Evolutionary conservation across 2,329 filamentous ascomycete genomes (phyloP).

Genomic region (Stachybotrys elegans): DNA sequence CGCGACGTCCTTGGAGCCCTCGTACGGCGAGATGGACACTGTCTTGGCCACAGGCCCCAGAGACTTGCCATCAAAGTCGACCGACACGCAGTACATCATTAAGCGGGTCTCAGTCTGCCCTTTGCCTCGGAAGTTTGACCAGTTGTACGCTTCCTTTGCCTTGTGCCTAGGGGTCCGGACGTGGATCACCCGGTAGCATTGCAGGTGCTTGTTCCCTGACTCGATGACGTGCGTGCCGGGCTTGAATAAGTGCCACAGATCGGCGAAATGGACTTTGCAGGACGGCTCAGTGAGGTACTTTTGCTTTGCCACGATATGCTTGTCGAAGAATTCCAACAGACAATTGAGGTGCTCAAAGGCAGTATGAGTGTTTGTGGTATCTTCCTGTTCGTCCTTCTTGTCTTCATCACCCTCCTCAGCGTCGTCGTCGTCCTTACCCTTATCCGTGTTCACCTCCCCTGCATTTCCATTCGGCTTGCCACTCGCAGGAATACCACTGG

Average conservation of each 20-base stretch:
- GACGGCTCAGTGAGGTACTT: not conserved
- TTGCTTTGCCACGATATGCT: not conserved
- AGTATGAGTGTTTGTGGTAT: not conserved
- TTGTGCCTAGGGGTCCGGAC: constrained; percentile 6
- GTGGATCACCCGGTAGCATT: constrained; percentile 18
- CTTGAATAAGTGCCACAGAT: constrained; percentile 23
- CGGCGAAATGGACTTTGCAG: constrained; percentile 12
- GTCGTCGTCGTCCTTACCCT: not conserved
- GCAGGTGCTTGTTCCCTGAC: constrained; percentile 6
- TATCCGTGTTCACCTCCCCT: not conserved
- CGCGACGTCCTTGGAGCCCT: constrained; percentile 16
- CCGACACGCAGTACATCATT: constrained; percentile 14
- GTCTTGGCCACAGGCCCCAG: constrained; percentile 18
- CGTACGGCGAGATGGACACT: constrained; percentile 19
- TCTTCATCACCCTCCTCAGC: not conserved
- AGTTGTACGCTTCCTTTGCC: not conserved
- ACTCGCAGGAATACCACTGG: not conserved
- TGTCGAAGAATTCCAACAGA: constrained; percentile 8
- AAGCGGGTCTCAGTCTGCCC: constrained; percentile 2
- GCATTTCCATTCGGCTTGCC: not conserved
- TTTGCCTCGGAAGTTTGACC: not conserved
- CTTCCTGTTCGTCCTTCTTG: not conserved
- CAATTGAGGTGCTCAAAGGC: constrained; percentile 5
- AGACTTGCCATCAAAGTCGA: constrained; percentile 25
- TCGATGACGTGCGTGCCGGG: constrained; percentile 17